A percentile compares a stretch with the other conserved stretches of the same genome.
These are phyloP conservation scores for Septoria petroselini DNA, from an alignment of 2,329 filamentous ascomycete species.

Conservation along the genomic window DNA sequence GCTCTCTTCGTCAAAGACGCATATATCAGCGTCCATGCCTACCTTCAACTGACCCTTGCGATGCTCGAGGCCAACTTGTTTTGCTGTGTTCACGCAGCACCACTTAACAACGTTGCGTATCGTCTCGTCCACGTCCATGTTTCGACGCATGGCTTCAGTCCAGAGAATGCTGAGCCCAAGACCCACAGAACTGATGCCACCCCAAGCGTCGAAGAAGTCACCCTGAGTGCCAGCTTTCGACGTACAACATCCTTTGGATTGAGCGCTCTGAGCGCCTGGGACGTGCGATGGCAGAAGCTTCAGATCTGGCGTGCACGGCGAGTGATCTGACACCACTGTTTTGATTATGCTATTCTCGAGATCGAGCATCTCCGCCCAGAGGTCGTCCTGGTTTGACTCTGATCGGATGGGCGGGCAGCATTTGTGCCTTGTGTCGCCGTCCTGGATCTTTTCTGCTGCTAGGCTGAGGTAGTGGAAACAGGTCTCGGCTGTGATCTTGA, in stretches of 20 bases:
- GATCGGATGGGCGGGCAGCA: conserved; percentile 90
- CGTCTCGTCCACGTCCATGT: conserved; percentile 50
- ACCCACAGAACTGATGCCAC: conserved; percentile 90
- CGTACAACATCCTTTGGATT: conserved; percentile 37
- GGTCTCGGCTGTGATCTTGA: conserved; percentile 89
- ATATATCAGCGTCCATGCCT: conserved; percentile 86
- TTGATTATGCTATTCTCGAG: conserved; percentile 74
- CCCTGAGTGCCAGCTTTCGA: conserved; percentile 66
- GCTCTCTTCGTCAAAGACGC: conserved; percentile 83
- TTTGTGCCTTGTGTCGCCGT: conserved; percentile 89
- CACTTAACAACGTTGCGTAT: conserved; percentile 79
- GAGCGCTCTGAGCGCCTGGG: conserved; percentile 42
- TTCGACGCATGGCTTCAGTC: conserved; percentile 67
- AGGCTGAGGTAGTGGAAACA: conserved; percentile 93
- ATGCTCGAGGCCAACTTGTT: conserved; percentile 79
- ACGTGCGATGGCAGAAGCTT: conserved; percentile 78
- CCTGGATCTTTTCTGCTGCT: conserved; percentile 73
- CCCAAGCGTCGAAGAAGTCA: conserved; percentile 96
- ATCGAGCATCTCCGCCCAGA: conserved; percentile 75
- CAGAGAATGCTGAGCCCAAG: conserved; percentile 87
- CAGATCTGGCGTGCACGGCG: conserved; percentile 89
- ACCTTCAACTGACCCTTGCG: conserved; percentile 76
- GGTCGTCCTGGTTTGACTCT: conserved; percentile 73
- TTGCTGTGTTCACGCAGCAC: conserved; percentile 81
- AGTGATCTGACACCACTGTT: conserved; percentile 93